Base-by-base conservation (phyloP, 495 filamentous ascomycete species). In the Aspergillus nidulans region DNA sequence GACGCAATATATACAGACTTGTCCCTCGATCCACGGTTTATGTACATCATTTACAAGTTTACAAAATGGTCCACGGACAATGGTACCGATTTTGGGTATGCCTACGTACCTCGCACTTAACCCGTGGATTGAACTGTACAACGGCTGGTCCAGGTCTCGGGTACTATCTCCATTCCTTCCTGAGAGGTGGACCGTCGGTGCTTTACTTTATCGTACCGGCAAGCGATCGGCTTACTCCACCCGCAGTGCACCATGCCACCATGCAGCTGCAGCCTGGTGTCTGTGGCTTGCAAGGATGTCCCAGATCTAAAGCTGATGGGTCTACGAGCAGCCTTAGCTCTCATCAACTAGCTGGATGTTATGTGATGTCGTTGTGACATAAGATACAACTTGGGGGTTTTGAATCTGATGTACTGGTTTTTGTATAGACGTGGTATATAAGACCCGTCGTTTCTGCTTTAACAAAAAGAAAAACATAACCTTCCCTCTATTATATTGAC, bases 361-460 rank as follows among this genome's bases (percentile, higher is more conserved):
- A 19, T 28, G 20, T 52, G 49, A 52, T 52, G 49, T 52, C 49
- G 49, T 42, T 40, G 49, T 52, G 49, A 52, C 49, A 52, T 52
- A 52, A n/a, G 15, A 2, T 39, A n/a, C n/a, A n/a, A n/a, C n/a
- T n/a, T n/a, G 26, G 36, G 36, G 5, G 36, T 8, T 2, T 10
- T 30, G 26, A 5, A 5, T 30, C 36, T 39, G 36, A 39, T 39
- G 6, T 16, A 16, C 36, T 39, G 36, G 36, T 39, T 39, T 39
- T 39, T 39, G 13, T 34, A 34, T 34, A 34, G 30, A 34, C 15
- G 36, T 16, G n/a, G 5, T 39, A 39, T 39, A 49, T 49, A 49
- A 49, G 32, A 10, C 18, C 7, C 20, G 9, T 36, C 28, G 18
- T 20, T 34, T 49, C 28, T 34, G 6, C 30, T 34, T n/a, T n/a